phyloP scores from a whole-genome alignment of 805 yeast species.

The Blastobotrys attinorum region DNA sequence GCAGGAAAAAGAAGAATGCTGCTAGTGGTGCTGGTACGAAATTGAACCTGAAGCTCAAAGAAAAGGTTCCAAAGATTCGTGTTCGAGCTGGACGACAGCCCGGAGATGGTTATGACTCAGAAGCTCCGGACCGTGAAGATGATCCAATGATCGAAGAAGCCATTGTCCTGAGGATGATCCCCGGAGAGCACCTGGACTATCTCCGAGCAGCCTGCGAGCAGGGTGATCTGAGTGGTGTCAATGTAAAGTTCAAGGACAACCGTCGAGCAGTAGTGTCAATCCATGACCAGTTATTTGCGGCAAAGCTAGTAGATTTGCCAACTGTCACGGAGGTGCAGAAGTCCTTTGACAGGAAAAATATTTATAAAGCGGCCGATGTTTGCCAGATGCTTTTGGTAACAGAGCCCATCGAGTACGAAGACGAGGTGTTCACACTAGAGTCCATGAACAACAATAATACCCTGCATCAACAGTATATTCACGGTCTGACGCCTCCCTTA shows the following conservation, averaged over 20 bases:
- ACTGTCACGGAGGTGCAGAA: slow-evolving; percentile 81
- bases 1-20: slow-evolving; percentile 1
- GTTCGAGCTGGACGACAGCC: slow-evolving; percentile 62
- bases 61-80: slow-evolving; percentile 37
- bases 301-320: slow-evolving; percentile 82
- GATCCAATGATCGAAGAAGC: slow-evolving; percentile 91
- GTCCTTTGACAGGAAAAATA: slow-evolving; percentile 80
- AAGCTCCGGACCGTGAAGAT: slow-evolving; percentile 91
- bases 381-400: slow-evolving; percentile 78
- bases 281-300: slow-evolving; percentile 66
- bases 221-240: slow-evolving; percentile 57
- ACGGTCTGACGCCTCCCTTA: slow-evolving; percentile 80
- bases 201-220: slow-evolving; percentile 66
- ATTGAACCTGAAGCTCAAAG: slow-evolving; percentile 7
- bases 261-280: slow-evolving; percentile 70
- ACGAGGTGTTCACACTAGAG: slow-evolving; percentile 29
- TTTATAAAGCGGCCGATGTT: slow-evolving; percentile 78
- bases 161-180: slow-evolving; percentile 60
- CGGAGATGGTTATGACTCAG: slow-evolving; percentile 95
- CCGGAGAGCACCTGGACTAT: slow-evolving; percentile 60
- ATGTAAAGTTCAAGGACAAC: slow-evolving; percentile 75
- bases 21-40: slow-evolving; percentile 1
- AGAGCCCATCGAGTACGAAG: slow-evolving; percentile 42
- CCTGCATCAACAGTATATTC: slow-evolving; percentile 38
- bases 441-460: slow-evolving; percentile 6